Evolutionary conservation across 768 basidiomycete species (phyloP).

Genomic region (Exsudoporus frostii): DNA sequence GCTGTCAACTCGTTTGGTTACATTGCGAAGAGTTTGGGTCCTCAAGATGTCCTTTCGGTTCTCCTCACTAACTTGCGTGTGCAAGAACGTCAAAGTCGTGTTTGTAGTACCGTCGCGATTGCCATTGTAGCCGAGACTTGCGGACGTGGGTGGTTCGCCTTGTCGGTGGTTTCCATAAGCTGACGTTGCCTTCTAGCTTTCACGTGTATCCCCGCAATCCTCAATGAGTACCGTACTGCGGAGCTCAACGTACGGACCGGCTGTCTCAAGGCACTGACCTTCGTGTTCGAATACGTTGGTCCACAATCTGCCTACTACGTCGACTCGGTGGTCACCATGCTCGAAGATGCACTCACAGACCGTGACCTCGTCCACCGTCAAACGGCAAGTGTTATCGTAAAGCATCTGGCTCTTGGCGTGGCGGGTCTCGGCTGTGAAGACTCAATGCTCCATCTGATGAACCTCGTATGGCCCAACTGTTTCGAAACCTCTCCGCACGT

Average conservation of each 20-base stretch:
- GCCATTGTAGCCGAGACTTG: slow-evolving; percentile 94
- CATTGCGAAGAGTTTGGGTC: slow-evolving; percentile 98
- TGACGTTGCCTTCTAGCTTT: slow-evolving; percentile 53
- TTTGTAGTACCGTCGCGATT: slow-evolving; percentile 97
- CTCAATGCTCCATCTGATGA: slow-evolving; percentile 96
- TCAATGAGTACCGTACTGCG: slow-evolving; percentile 97
- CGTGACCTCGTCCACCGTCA: slow-evolving; percentile 98
- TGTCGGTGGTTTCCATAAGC: background rate
- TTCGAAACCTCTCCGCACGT: slow-evolving; percentile 99
- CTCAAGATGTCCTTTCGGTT: slow-evolving; percentile 95
- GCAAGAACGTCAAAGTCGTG: slow-evolving; percentile 98
- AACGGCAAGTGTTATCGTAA: slow-evolving; percentile 97
- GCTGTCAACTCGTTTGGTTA: slow-evolving; percentile 99
- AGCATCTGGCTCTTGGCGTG: slow-evolving; percentile 94
- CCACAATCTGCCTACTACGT: slow-evolving; percentile 95
- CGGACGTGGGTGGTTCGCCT: slow-evolving; percentile 46
- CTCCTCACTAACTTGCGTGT: slow-evolving; percentile 95
- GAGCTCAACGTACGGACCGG: slow-evolving; percentile 98
- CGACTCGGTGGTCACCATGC: slow-evolving; percentile 95
- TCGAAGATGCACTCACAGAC: slow-evolving; percentile 97
- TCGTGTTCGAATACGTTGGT: slow-evolving; percentile 99
- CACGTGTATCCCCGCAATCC: slow-evolving; percentile 97
- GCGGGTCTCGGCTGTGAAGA: slow-evolving; percentile 98
- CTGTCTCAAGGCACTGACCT: slow-evolving; percentile 96
- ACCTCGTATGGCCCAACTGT: slow-evolving; percentile 98